Evolutionary conservation across 2,329 filamentous ascomycete genomes (phyloP), one percentile per base, ranked within the genome.

Genomic region (Pseudopithomyces maydicus): DNA sequence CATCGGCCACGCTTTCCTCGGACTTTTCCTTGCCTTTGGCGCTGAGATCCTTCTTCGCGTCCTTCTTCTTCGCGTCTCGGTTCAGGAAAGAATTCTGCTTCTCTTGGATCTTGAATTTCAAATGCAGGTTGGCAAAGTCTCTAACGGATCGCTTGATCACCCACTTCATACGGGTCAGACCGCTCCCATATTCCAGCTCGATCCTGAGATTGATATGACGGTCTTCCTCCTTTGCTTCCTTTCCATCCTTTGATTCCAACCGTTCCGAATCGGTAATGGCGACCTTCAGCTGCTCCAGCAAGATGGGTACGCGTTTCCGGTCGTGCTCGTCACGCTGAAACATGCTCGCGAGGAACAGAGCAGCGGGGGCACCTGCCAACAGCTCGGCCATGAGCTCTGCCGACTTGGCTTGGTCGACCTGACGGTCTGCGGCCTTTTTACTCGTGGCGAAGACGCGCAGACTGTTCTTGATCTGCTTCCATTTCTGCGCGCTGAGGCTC

Each of bases 271-370:
- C 91, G 8, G 88, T 89, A 57, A 99, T 90, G 55, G 85, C 87
- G 57, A 99, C 84, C 74, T 96, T 97, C 57, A 99, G 83, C 78
- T 99, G 95, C 75, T 99, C 95, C 6, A 99, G 84, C 3, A 99
- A 85, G 52, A 99, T 92, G 0, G 95, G 95, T 55, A 99, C 97
- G 57, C 93, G 88, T 78, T 91, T 95, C 77, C 96, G 95, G 47
- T 94, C 92, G 68, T 97, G 91, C 76, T 99, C 95, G 67, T 99
- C 95, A 55, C 95, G 86, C 78, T 98, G 95, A 67, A 98, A 95
- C 91, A 98, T 97, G 71, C 93, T 97, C 7, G 95, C 95, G 51
- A 99, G 81, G 77, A 99, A 96, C 56, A 99, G 81, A 19, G 94
- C 95, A 22, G 95, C 95, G 3, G 95, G 95, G 1, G 93, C 92